Percentiles rank a stretch among this genome's conserved stretches.
phyloP scores from a whole-genome alignment of 1,139 yeast species.

The Insectozyma bohioensis region DNA sequence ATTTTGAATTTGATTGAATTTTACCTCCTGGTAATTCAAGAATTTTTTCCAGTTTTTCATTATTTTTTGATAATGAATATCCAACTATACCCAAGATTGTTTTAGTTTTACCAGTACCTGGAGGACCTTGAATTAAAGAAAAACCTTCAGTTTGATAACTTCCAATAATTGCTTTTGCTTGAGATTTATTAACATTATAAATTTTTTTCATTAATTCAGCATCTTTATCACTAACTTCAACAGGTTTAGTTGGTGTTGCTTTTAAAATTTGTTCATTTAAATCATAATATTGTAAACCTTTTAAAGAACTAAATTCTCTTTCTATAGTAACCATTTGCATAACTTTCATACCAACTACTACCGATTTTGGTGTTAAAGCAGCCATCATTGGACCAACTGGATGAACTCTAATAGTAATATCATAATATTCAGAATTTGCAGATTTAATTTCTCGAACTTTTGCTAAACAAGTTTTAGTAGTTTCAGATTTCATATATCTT shows the following conservation, averaged over 20 bases:
- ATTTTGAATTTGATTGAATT: constrained; percentile 10
- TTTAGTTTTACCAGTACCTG: constrained; percentile 98
- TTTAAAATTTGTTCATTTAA: constrained; percentile 59
- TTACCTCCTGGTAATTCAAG: constrained; percentile 26
- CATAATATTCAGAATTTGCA: constrained; percentile 64
- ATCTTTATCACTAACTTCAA: constrained; percentile 30
- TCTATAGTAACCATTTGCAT: constrained; percentile 90
- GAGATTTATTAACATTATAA: constrained; percentile 77
- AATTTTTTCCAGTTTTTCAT: constrained; percentile 23
- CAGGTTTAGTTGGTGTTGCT: constrained; percentile 58
- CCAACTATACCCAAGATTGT: constrained; percentile 93
- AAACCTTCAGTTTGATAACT: constrained; percentile 72
- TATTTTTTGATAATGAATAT: constrained; percentile 47
- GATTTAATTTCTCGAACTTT: constrained; percentile 72
- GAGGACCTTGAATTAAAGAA: constrained; percentile 94
- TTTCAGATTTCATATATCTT: constrained; percentile 28
- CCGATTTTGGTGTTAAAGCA: constrained; percentile 61
- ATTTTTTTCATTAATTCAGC: constrained; percentile 40
- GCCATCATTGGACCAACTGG: constrained; percentile 52
- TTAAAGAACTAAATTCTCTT: constrained; percentile 84
- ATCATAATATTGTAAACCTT: constrained; percentile 80
- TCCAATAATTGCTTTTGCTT: constrained; percentile 84
- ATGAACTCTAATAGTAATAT: constrained; percentile 69
- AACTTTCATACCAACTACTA: constrained; percentile 66
- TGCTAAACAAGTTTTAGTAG: constrained; percentile 62